Conservation (phyloP, 257 asterid species). For the Fraxinus pennsylvanica region DNA sequence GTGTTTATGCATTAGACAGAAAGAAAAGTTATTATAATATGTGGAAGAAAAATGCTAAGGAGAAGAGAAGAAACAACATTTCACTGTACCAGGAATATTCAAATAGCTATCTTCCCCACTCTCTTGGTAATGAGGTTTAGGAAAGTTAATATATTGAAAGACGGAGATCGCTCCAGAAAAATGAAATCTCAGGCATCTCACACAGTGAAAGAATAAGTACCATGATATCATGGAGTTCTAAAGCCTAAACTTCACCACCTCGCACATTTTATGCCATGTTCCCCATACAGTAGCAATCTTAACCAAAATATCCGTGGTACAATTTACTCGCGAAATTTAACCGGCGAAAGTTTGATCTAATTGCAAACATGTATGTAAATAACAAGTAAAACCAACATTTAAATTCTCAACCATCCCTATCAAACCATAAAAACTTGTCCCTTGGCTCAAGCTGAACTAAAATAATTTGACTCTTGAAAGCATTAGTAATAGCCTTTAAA, state of each 20-base stretch:
- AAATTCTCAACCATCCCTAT: neutral
- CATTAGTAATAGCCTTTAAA: neutral
- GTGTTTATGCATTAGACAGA: neutral
- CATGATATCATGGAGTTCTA: neutral
- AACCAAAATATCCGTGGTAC: neutral
- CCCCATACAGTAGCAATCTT: neutral
- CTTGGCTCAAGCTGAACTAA: neutral
- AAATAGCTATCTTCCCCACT: neutral
- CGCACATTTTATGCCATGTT: neutral
- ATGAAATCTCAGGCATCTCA: neutral
- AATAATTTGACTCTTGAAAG: neutral
- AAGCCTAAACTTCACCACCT: neutral
- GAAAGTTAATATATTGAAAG: neutral
- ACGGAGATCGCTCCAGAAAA: neutral
- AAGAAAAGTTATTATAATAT: neutral
- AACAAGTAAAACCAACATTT: neutral
- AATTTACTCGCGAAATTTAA: neutral
- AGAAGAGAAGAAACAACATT: neutral
- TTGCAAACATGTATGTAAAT: neutral
- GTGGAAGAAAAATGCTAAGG: neutral
- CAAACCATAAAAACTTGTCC: neutral
- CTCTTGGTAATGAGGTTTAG: neutral
- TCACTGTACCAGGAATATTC: conserved; percentile 3
- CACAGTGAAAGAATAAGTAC: neutral
- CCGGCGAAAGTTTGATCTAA: neutral